A percentile compares a stretch with the other conserved stretches of the same genome.
Conservation (phyloP, 2,329 filamentous ascomycete species). For the Gaeumannomyces sp. region DNA sequence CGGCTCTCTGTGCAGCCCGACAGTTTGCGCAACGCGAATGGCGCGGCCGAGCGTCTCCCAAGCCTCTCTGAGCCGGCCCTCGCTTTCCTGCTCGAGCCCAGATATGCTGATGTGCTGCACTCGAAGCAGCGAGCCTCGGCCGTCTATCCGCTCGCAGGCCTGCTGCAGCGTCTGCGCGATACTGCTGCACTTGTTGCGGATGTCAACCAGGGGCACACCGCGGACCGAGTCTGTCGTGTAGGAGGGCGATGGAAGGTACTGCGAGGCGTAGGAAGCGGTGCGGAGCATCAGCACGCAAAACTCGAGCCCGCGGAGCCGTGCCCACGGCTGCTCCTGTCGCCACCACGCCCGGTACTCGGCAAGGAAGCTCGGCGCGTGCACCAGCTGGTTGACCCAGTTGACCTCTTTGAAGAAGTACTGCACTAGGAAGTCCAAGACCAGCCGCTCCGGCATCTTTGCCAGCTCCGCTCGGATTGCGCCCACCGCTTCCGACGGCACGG, state of each 20-base stretch:
- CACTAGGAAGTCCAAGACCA: neutral
- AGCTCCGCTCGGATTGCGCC: neutral
- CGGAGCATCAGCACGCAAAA: neutral
- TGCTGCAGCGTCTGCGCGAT: neutral
- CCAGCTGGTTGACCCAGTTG: slow-evolving; percentile 2
- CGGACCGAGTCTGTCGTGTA: neutral
- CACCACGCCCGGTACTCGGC: slow-evolving; percentile 2
- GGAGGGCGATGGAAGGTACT: neutral
- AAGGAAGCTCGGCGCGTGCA: slow-evolving; percentile 1
- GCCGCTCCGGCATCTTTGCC: neutral
- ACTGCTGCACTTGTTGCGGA: neutral
- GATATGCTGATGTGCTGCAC: neutral
- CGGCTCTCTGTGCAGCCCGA: slow-evolving; percentile 1
- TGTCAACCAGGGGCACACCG: neutral
- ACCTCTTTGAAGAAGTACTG: slow-evolving; percentile 2
- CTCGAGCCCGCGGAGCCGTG: neutral
- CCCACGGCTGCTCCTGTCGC: neutral
- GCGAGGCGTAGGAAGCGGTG: neutral
- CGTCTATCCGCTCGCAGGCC: neutral
- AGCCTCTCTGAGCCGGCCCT: neutral
- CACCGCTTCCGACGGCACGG: neutral
- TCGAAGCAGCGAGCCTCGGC: neutral
- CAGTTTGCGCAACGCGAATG: neutral
- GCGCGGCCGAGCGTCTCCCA: neutral
- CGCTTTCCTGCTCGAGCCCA: neutral